Evolutionary conservation across 805 yeast genomes (phyloP).

Genomic region (Metahyphopichia silvanorum): DNA sequence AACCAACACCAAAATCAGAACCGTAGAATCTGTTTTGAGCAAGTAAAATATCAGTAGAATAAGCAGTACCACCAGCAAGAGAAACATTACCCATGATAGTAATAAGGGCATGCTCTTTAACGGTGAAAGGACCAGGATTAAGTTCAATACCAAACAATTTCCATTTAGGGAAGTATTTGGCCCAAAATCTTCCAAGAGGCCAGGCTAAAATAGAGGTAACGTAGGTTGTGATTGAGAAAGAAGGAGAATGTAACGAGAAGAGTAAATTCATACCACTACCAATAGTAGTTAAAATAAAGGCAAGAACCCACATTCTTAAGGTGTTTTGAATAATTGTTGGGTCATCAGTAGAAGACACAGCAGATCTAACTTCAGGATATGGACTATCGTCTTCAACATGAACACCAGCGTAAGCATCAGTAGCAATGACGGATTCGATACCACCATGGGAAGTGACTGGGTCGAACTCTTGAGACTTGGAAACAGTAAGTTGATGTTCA

Average conservation of each 20-base stretch:
- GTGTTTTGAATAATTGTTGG: constrained; percentile 47
- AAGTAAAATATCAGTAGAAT: constrained; percentile 54
- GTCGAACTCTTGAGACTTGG: constrained; percentile 30
- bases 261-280: constrained; percentile 61
- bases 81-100: constrained; percentile 51
- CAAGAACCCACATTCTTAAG: constrained; percentile 53
- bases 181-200: constrained; percentile 58
- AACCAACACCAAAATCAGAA: constrained; percentile 49
- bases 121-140: constrained; percentile 61
- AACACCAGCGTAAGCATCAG: constrained; percentile 39
- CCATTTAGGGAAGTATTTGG: constrained; percentile 29
- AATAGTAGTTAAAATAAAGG: constrained; percentile 47
- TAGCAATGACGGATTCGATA: constrained; percentile 15
- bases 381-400: constrained; percentile 42
- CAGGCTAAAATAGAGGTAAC: constrained; percentile 60
- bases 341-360: constrained; percentile 54
- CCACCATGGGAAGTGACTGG: constrained; percentile 26
- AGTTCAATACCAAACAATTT: constrained; percentile 31
- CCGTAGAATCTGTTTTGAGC: constrained; percentile 50
- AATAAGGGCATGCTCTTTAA: constrained; percentile 60
- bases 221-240: constrained; percentile 46
- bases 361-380: constrained; percentile 65
- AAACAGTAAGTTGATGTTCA: constrained; percentile 5
- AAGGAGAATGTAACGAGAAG: constrained; percentile 56
- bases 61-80: constrained; percentile 45